phyloP scores from a whole-genome alignment of 2,329 filamentous ascomycete species.

The Botrytis elliptica region DNA sequence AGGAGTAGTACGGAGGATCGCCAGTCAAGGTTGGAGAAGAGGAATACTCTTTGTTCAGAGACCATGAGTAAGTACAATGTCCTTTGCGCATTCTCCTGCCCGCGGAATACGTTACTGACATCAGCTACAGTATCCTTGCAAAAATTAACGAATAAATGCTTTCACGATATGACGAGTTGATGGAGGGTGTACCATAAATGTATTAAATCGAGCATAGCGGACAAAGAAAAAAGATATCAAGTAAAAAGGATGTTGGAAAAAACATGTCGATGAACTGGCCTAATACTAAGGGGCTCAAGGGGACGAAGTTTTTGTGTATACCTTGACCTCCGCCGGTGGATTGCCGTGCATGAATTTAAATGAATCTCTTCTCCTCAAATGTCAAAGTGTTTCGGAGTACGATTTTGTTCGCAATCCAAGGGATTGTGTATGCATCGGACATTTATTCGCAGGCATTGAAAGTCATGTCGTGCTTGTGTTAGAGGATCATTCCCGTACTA shows the following conservation, averaged over 20 bases:
- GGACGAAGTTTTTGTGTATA: constrained; percentile 20
- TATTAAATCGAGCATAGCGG: constrained; percentile 34
- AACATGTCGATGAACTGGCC: constrained; percentile 7
- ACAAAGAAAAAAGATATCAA: constrained; percentile 17
- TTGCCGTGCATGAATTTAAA: constrained; percentile 26
- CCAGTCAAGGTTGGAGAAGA: constrained; percentile 97
- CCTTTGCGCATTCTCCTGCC: neutral
- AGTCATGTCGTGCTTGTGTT: neutral
- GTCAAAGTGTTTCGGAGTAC: constrained; percentile 11
- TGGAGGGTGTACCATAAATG: constrained; percentile 33
- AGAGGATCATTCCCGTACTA: neutral
- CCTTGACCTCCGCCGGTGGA: constrained; percentile 22
- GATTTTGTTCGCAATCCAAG: constrained; percentile 1
- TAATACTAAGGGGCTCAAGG: constrained; percentile 15
- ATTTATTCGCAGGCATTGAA: constrained; percentile 2
- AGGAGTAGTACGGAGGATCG: constrained; percentile 78
- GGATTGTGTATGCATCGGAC: neutral
- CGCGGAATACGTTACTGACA: constrained; percentile 14
- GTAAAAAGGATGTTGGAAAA: constrained; percentile 13
- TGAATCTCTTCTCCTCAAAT: constrained; percentile 29
- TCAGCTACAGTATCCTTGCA: constrained; percentile 76
- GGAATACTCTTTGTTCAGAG: constrained; percentile 93
- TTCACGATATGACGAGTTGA: constrained; percentile 4
- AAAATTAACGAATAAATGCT: constrained; percentile 92
- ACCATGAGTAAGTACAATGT: constrained; percentile 79